Evolutionary conservation across 2,329 filamentous ascomycete species (phyloP), one percentile per base, ranked within the genome.

Genomic region (Trichoderma koningii): DNA sequence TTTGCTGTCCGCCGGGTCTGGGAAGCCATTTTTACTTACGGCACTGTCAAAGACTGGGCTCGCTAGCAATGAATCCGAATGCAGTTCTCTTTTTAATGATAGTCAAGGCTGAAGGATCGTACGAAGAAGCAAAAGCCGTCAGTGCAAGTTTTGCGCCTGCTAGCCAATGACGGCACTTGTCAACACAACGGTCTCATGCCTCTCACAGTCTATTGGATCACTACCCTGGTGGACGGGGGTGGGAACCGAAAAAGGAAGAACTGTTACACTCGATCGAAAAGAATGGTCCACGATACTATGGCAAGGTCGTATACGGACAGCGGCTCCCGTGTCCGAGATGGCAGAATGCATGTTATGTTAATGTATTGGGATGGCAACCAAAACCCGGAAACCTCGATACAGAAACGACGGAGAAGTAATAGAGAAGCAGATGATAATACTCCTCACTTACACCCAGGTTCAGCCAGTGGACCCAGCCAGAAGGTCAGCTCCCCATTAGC

Each of bases 81-180:
- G 21, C 21, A 23, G 21, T 23, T 23, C 21, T 23, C 21, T 23
- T 23, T 23, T 3, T 23, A 23, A 23, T 23, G 3, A 23, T 2
- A 23, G 21, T 23, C 21, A 23, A 23, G 21, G 21, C 21, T 23
- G 21, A 23, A 23, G 21, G 21, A 23, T 23, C 21, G 21, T 23
- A 23, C 21, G 3, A 23, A 23, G 21, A 23, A 23, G 21, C 21
- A 23, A 23, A 23, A 3, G 21, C 21, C 21, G 3, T 2, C 21
- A 23, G 21, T 23, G 21, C 2, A 23, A 23, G 21, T 23, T 23
- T 23, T 23, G 21, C 21, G 21, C 3, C 45, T 52, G 21, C 57
- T 26, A 44, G 47, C 57, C 57, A 61, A 61, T 61, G 14, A 44
- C 57, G 57, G 57, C 57, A 61, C 34, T 61, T 61, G 57, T 26